Percentiles rank a stretch among this genome's conserved stretches.
These are phyloP conservation scores for Aureobasidium melanogenum DNA, from an alignment of 2,329 filamentous ascomycete genomes.

Conservation along the genomic window DNA sequence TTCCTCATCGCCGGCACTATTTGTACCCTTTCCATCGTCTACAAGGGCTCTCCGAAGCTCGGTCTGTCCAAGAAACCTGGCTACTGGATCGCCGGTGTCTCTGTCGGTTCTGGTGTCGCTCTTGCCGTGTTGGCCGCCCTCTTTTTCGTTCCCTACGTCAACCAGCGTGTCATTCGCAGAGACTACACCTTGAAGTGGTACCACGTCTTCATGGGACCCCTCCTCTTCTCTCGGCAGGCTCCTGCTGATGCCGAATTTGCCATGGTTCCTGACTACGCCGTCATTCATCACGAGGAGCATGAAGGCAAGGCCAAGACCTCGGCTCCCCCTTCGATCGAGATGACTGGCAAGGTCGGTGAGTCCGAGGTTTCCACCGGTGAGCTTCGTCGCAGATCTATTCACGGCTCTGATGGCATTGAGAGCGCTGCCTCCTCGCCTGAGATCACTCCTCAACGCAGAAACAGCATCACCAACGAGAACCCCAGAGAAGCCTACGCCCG, in stretches of 20 bases:
- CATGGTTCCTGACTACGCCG: constrained; percentile 65
- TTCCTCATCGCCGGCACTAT: constrained; percentile 42
- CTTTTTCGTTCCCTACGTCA: constrained; percentile 30
- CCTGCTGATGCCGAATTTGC: constrained; percentile 46
- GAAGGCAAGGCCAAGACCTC: constrained; percentile 25
- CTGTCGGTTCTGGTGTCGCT: constrained; percentile 31
- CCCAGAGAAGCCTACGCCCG: not conserved
- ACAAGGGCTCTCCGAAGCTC: constrained; percentile 31
- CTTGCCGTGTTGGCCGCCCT: constrained; percentile 33
- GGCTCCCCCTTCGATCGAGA: not conserved
- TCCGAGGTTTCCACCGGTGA: not conserved
- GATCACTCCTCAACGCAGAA: not conserved
- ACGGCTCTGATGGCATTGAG: not conserved
- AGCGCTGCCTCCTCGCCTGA: not conserved
- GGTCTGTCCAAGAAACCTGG: constrained; percentile 36
- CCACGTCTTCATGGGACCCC: constrained; percentile 26
- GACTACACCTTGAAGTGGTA: constrained; percentile 26
- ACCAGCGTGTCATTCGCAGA: constrained; percentile 23
- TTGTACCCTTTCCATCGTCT: constrained; percentile 51
- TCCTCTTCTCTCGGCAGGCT: constrained; percentile 42
- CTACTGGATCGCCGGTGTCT: constrained; percentile 43
- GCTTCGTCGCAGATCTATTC: constrained; percentile 1
- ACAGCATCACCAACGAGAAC: not conserved
- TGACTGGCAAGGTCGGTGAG: not conserved
- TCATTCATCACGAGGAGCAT: constrained; percentile 57